Conservation (phyloP, 2,329 filamentous ascomycete species). For the Fusarium pseudograminearum region DNA sequence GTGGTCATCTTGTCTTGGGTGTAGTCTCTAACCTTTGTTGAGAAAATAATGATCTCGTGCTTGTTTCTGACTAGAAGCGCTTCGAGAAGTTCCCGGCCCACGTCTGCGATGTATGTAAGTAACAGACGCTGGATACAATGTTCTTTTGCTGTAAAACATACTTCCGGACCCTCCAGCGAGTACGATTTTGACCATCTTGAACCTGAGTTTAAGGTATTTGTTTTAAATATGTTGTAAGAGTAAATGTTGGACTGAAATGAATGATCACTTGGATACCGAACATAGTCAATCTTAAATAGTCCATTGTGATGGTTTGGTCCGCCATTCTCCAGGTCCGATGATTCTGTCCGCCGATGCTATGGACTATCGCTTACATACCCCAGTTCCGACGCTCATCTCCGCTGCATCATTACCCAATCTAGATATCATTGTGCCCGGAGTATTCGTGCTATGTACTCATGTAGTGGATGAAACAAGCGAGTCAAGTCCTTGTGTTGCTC, state of each 20-base stretch:
- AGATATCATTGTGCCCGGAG: too few relatives aligned
- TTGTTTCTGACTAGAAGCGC: constrained; percentile 60
- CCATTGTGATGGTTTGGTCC: not conserved
- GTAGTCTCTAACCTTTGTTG: constrained; percentile 54
- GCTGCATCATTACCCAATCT: too few relatives aligned
- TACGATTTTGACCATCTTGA: constrained; percentile 44
- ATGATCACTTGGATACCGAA: too few relatives aligned
- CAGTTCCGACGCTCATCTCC: too few relatives aligned
- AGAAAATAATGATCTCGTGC: constrained; percentile 66
- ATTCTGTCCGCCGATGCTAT: too few relatives aligned
- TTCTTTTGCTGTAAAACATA: constrained; percentile 3
- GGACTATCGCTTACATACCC: too few relatives aligned
- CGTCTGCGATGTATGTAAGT: constrained; percentile 53
- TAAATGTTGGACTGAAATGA: rapidly evolving
- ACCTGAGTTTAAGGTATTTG: not conserved
- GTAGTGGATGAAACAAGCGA: too few relatives aligned
- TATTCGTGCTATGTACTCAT: too few relatives aligned
- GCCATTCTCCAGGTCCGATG: not conserved
- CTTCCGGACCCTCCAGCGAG: constrained; percentile 42
- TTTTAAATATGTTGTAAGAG: rapidly evolving
- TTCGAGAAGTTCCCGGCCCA: constrained; percentile 66
- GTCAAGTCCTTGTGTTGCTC: too few relatives aligned
- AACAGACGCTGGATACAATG: rapidly evolving
- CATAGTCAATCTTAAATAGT: not conserved
- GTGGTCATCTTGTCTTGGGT: rapidly evolving